Percentiles rank a stretch among this genome's conserved stretches.
Evolutionary conservation across 805 yeast genomes (phyloP).

Genomic region (Monosporozyma servazzii): DNA sequence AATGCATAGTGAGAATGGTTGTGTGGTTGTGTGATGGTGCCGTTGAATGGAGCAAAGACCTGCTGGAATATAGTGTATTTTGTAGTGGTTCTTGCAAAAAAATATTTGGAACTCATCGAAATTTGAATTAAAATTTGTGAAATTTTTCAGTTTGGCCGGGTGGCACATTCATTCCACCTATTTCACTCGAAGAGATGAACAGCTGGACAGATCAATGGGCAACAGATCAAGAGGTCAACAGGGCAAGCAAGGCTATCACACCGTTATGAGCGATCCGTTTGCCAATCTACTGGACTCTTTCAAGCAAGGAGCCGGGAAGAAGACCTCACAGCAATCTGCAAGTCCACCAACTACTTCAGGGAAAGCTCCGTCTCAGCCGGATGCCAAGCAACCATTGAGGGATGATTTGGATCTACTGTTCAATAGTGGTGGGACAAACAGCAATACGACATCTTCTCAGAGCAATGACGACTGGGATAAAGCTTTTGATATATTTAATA

Average conservation of each 20-base stretch:
- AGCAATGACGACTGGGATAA: constrained; percentile 14
- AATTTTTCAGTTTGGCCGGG: background rate
- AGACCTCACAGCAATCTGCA: background rate
- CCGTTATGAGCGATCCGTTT: constrained; percentile 32
- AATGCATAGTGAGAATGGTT: constrained; percentile 57
- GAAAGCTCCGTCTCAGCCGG: too few species aligned
- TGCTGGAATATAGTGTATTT: too few species aligned
- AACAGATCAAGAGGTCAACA: background rate
- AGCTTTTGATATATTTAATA: constrained; percentile 15
- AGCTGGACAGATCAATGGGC: background rate
- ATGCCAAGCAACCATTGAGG: background rate
- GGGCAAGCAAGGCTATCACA: background rate
- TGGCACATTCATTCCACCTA: too few species aligned
- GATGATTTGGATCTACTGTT: constrained; percentile 13
- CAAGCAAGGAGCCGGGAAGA: constrained; percentile 7
- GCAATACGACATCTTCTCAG: background rate
- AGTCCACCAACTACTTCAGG: too few species aligned
- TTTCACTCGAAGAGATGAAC: too few species aligned
- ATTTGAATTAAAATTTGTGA: background rate
- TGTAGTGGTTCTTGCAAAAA: too few species aligned
- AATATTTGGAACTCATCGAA: background rate
- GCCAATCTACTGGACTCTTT: constrained; percentile 34
- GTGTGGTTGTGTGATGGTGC: background rate
- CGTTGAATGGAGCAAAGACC: background rate
- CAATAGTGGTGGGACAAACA: background rate